Base-by-base conservation (phyloP, 768 basidiomycete species). In the Trametes villosa region DNA sequence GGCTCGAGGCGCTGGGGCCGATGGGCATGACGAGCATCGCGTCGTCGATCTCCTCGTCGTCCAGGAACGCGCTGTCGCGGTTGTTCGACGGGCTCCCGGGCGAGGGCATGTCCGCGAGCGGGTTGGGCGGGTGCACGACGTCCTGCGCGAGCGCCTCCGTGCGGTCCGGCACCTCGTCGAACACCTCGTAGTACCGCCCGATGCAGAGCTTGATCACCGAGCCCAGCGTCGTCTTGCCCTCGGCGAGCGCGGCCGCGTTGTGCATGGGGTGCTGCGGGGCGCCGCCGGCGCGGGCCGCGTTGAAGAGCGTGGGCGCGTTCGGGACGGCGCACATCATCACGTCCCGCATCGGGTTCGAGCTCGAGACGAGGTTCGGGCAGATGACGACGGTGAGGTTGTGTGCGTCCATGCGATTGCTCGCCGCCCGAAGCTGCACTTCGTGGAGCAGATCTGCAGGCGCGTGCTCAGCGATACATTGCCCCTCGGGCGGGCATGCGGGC, bases 381-480 rank as follows among this genome's bases (percentile, higher is more conserved):
- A 94, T 75, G 15, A 93, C 91, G 56, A 94, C 78, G 12, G 92
- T 81, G 41, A 94, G 86, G 68, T 95, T 95, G 63, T 86, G 81
- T 12, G 91, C 89, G 66, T 90, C 87, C 93, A 95, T 95, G 34
- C 82, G 79, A 68, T 94, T 94, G 7, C 76, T 77, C 2, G 80
- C 77, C 2, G 89, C 79, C 7, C 83, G 85, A 18, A 88, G 73
- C 1, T 91, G 89, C 15, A 93, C 85, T 56, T 94, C 89, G 64
- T 94, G 88, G 63, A 93, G 77, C 6, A 94, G 78, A 66, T 92
- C 92, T 94, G 61, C 38, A 42, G 1, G 20, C 9, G 64, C 4
- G 36, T 26, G 22, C 44, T 45, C 44, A 45, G 34, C 9, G 36
- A 65, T 36, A 38, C 51, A 17, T 41, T 36, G n/a, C 17, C 12